Evolutionary conservation across 1,284 basidiomycete species (phyloP).

Genomic region (Grifola frondosa): DNA sequence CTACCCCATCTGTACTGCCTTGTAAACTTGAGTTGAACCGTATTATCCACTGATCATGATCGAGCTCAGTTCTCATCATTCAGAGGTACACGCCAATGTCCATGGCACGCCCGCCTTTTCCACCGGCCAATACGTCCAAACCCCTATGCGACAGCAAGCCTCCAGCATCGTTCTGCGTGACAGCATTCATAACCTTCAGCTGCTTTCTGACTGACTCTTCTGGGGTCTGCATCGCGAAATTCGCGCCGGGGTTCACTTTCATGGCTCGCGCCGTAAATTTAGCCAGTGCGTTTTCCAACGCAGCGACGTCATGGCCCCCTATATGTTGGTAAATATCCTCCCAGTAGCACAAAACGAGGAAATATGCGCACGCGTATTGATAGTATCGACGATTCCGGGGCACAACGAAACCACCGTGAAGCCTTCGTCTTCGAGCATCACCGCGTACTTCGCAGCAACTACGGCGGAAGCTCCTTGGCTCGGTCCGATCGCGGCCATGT

Average conservation of each 20-base stretch:
- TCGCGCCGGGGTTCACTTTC: not conserved
- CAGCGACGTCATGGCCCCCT: no score
- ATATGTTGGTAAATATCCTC: no score
- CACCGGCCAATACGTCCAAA: not conserved
- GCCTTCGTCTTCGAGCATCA: conserved; percentile 33
- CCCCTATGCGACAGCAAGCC: conserved; percentile 34
- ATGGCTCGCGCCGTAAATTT: not conserved
- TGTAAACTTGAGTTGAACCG: no score
- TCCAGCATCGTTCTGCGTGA: conserved; percentile 30
- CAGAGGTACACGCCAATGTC: no score
- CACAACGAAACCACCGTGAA: conserved; percentile 36
- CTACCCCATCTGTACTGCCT: no score
- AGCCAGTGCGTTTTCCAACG: no score
- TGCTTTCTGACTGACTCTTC: conserved; percentile 31
- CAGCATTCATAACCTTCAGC: conserved; percentile 29
- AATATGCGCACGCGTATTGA: conserved; percentile 5
- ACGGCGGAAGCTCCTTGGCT: conserved; percentile 41
- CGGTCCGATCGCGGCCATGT: conserved; percentile 31
- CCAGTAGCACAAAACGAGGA: not conserved
- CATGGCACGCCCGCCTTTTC: no score
- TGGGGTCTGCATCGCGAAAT: conserved; percentile 28
- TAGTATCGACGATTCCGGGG: conserved; percentile 38
- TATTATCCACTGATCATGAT: no score
- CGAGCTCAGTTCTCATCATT: no score
- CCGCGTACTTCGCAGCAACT: conserved; percentile 39